Evolutionary conservation across 202 grass and related monocot genomes (phyloP).

Genomic region (Digitaria exilis): DNA sequence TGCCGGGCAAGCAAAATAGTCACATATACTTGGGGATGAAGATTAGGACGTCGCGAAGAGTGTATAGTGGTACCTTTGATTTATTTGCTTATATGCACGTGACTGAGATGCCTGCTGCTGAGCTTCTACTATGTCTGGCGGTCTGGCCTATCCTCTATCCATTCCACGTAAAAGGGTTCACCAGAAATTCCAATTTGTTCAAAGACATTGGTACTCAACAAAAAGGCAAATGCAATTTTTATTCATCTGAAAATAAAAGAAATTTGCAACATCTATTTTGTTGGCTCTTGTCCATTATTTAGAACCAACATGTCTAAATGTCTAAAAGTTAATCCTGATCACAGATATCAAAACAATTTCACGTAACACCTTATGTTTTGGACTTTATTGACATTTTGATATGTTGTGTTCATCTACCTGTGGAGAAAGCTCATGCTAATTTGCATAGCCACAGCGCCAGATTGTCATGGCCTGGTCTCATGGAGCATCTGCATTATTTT

Average conservation of each 20-base stretch:
- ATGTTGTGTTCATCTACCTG: neutral
- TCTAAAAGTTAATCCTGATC: neutral
- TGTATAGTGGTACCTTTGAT: neutral
- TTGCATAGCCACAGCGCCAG: neutral
- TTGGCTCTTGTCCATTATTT: neutral
- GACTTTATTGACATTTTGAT: neutral
- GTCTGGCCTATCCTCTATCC: neutral
- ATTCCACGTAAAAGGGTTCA: neutral
- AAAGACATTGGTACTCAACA: neutral
- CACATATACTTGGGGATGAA: neutral
- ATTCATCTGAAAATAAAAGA: neutral
- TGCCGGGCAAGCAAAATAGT: conserved; percentile 31
- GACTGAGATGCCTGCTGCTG: neutral
- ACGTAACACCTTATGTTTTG: neutral
- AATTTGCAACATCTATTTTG: neutral
- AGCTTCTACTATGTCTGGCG: neutral
- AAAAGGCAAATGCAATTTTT: neutral
- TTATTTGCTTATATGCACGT: conserved; percentile 7
- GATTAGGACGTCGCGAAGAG: neutral
- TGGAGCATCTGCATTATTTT: neutral
- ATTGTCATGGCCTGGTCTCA: neutral
- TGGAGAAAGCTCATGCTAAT: neutral
- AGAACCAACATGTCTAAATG: neutral
- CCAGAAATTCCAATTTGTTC: neutral
- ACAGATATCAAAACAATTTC: neutral